Base-by-base conservation (phyloP, 768 basidiomycete genomes). In the Leucocoprinus sp. region DNA sequence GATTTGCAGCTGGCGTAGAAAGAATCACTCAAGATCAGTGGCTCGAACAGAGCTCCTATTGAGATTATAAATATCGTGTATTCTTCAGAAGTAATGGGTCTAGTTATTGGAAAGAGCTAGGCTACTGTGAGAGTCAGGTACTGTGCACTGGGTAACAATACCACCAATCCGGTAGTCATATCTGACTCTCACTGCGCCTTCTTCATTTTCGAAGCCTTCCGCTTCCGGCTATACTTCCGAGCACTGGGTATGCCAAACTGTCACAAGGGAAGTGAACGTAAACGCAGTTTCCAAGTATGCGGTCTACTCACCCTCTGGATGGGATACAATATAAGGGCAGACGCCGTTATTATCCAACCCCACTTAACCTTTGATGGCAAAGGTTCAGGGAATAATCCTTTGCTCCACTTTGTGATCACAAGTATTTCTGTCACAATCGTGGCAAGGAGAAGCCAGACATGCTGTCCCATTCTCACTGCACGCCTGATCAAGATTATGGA, bases 401-500 rank as follows among this genome's bases (percentile, higher is more conserved):
- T 67, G 52, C 84, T 79, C 88, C 87, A 92, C 67, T 92, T 92
- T 54, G 70, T 63, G 43, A 92, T 89, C 34, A 80, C 82, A 41
- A 92, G 69, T 27, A 89, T 60, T 60, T 92, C 89, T 11, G 90
- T 91, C 47, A 78, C 55, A 50, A 90, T 80, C n/a, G 89, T 92
- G 24, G 89, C 88, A 40, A 90, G 75, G 49, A 92, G 67, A 33
- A 92, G 67, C 89, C 89, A 91, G 26, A 82, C 80, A 57, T 92
- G 89, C 54, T 89, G 85, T 1, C 90, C 89, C 89, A 92, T 91
- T 46, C 89, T 75, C 51, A 81, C 80, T n/a, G 85, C 82, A 54
- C 71, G 80, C 55, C 89, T 91, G 44, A n/a, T 44, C 7, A 38
- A 35, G 17, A 15, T 45, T 27, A 7, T 35, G 4, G 19, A 35